Conservation (phyloP, 495 filamentous ascomycete genomes). For the Podospora comata region DNA sequence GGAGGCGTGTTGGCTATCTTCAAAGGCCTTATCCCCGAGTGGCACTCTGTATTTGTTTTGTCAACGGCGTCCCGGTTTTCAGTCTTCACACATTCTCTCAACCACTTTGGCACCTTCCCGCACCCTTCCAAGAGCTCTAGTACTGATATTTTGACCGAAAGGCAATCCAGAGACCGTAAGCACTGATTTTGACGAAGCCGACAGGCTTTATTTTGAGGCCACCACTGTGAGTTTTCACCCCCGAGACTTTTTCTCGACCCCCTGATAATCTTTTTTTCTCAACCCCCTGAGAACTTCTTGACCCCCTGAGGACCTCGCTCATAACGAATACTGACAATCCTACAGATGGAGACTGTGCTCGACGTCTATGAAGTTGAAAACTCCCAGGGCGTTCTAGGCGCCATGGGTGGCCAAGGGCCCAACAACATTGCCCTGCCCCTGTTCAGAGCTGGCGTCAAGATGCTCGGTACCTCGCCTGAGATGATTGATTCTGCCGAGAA, state of each 20-base stretch:
- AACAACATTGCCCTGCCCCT: conserved; percentile 96
- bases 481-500: conserved; percentile 99
- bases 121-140: not conserved
- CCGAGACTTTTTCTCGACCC: too few species aligned
- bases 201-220: conserved; percentile 94
- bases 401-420: conserved; percentile 96
- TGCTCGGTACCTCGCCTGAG: conserved; percentile 92
- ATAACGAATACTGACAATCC: too few species aligned
- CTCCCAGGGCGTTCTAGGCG: conserved; percentile 87
- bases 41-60: too few species aligned
- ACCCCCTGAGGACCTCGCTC: too few species aligned
- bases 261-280: too few species aligned
- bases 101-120: not conserved
- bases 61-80: too few species aligned
- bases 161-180: conserved; percentile 90
- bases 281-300: too few species aligned
- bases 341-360: conserved; percentile 73
- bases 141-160: not conserved
- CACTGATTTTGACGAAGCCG: conserved; percentile 96
- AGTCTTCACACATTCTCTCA: too few species aligned
- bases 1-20: not conserved
- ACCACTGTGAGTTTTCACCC: conserved; percentile 54
- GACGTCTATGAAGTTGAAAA: conserved; percentile 93
- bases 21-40: not conserved
- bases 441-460: conserved; percentile 82